Conservation (phyloP, 2,329 filamentous ascomycete species). For the Talaromyces sp. region DNA sequence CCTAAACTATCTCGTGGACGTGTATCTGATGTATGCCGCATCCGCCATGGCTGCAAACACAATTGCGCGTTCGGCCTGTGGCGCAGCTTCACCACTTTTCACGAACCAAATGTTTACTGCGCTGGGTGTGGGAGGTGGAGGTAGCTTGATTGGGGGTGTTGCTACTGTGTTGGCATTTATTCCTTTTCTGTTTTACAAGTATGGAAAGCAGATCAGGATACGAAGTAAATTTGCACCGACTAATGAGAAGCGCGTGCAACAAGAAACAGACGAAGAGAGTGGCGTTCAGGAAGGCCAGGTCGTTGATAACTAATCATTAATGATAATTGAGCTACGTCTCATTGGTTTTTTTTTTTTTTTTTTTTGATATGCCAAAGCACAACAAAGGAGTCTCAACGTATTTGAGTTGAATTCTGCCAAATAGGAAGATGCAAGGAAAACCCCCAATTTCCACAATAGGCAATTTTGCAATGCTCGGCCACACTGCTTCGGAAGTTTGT, state of each 20-base stretch:
- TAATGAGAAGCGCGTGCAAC: neutral
- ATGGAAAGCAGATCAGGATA: slow-evolving; percentile 53
- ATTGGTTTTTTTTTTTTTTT: too few species aligned
- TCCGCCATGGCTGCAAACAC: slow-evolving; percentile 9
- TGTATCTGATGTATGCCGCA: slow-evolving; percentile 8
- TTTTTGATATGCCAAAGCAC: neutral
- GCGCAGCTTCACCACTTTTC: slow-evolving; percentile 7
- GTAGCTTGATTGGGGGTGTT: slow-evolving; percentile 10
- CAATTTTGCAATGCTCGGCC: too few species aligned
- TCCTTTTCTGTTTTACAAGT: slow-evolving; percentile 61
- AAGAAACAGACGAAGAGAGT: neutral
- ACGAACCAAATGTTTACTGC: slow-evolving; percentile 11
- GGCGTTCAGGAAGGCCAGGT: neutral
- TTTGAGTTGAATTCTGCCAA: too few species aligned
- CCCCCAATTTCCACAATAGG: too few species aligned
- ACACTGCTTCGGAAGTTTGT: too few species aligned
- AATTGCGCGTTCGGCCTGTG: slow-evolving; percentile 16
- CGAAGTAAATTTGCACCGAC: slow-evolving; percentile 74
- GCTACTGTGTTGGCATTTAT: slow-evolving; percentile 2
- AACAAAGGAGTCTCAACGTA: too few species aligned
- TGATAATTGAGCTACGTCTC: neutral
- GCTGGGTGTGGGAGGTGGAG: slow-evolving; percentile 9
- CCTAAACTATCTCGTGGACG: neutral
- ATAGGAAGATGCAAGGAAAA: too few species aligned
- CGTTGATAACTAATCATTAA: neutral